phyloP scores from a whole-genome alignment of 1,139 yeast genomes.

The Scheffersomyces quercinus region DNA sequence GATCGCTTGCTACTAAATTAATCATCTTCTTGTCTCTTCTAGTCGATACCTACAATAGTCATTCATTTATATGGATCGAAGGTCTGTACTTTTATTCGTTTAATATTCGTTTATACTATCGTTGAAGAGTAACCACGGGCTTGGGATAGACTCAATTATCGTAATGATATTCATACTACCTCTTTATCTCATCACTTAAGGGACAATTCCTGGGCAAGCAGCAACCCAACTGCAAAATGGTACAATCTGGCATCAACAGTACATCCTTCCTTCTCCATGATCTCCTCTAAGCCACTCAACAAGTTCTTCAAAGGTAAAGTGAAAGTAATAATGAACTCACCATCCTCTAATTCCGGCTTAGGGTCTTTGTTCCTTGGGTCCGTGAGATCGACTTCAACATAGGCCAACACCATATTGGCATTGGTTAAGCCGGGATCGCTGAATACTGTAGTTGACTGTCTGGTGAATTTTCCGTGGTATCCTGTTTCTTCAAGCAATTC shows the following conservation, averaged over 20 bases:
- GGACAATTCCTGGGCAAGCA: constrained; percentile 12
- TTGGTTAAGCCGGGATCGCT: constrained; percentile 96
- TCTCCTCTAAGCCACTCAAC: constrained; percentile 50
- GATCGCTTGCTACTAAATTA: too few species aligned
- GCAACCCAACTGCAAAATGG: constrained; percentile 75
- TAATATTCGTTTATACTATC: too few species aligned
- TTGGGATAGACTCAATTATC: too few species aligned
- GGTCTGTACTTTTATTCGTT: too few species aligned
- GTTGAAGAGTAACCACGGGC: too few species aligned
- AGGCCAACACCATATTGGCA: constrained; percentile 80
- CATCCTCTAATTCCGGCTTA: constrained; percentile 74
- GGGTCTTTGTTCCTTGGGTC: constrained; percentile 70
- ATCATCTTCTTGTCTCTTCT: too few species aligned
- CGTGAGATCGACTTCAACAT: constrained; percentile 71
- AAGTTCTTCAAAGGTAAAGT: constrained; percentile 61
- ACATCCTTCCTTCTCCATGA: constrained; percentile 62
- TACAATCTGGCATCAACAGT: constrained; percentile 84
- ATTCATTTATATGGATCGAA: too few species aligned
- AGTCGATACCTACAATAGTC: too few species aligned
- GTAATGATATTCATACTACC: too few species aligned
- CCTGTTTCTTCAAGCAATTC: constrained; percentile 94
- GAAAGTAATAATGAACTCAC: constrained; percentile 85
- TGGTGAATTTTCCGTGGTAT: constrained; percentile 61
- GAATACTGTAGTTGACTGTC: constrained; percentile 51
- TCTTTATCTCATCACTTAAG: too few species aligned